Evolutionary conservation across 1,284 basidiomycete species (phyloP).

Genomic region (Phellinidium pouzarii): DNA sequence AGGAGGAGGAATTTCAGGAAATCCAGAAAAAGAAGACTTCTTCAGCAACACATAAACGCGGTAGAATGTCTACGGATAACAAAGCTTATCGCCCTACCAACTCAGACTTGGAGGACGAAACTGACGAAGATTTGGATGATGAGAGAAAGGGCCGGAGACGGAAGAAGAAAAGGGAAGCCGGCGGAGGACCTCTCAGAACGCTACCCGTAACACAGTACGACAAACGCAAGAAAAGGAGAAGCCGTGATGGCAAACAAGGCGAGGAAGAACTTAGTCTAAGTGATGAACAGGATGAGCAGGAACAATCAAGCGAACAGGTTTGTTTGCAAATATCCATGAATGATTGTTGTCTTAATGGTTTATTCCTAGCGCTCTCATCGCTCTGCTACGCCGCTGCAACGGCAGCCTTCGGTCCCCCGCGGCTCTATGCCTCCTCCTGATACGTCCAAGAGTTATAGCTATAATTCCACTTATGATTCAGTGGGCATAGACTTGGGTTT

Average conservation of each 20-base stretch:
- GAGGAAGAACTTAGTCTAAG: constrained; percentile 39
- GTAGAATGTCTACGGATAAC: constrained; percentile 65
- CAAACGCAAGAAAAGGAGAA: constrained; percentile 40
- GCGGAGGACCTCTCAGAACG: constrained; percentile 52
- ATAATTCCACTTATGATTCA: constrained; percentile 32
- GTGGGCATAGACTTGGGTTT: constrained; percentile 44
- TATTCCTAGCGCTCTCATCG: constrained; percentile 22
- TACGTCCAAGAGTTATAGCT: constrained; percentile 18
- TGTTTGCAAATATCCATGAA: constrained; percentile 22
- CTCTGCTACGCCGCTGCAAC: constrained; percentile 20
- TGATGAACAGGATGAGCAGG: constrained; percentile 30
- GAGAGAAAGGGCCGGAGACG: constrained; percentile 39
- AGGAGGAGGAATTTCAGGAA: constrained; percentile 55
- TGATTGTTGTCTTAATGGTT: constrained; percentile 17
- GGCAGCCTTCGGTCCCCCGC: constrained; percentile 28
- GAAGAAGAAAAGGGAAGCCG: constrained; percentile 48
- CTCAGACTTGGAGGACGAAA: constrained; percentile 52
- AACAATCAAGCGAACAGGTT: constrained; percentile 25
- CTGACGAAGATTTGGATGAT: constrained; percentile 51
- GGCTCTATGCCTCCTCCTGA: constrained; percentile 32
- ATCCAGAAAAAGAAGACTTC: constrained; percentile 33
- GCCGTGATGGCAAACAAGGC: constrained; percentile 28
- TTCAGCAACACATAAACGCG: constrained; percentile 38
- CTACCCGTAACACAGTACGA: constrained; percentile 60
- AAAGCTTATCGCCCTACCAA: constrained; percentile 66